Conservation (phyloP, 345 rosid species). For the Linum trigynum region DNA sequence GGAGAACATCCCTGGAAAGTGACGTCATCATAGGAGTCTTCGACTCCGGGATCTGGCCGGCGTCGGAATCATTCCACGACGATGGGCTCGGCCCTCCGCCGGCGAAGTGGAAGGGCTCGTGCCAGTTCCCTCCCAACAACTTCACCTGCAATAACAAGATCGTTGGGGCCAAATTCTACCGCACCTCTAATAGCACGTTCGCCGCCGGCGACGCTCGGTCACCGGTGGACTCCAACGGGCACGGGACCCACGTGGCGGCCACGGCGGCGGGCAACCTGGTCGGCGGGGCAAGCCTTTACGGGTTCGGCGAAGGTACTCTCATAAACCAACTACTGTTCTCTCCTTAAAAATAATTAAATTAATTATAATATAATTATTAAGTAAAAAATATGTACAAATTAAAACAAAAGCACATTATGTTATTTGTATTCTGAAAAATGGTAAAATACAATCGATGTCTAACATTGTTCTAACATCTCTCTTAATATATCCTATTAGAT, state of each 20-base stretch:
- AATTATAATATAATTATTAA: no score
- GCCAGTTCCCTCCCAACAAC: background rate
- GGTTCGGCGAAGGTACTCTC: background rate
- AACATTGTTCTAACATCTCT: no score
- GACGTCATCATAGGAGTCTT: constrained; percentile 1
- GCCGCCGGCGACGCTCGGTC: background rate
- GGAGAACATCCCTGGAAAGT: constrained; percentile 1
- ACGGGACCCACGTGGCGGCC: constrained; percentile 1
- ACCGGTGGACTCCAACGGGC: background rate
- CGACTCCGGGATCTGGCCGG: constrained; percentile 1
- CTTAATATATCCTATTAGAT: no score
- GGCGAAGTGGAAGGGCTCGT: background rate
- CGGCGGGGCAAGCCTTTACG: background rate
- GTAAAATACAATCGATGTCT: no score
- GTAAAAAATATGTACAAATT: no score
- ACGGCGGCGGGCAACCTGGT: background rate
- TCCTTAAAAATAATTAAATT: no score
- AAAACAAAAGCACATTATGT: no score
- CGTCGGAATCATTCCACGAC: background rate
- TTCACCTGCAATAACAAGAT: constrained; percentile 6
- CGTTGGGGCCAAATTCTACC: constrained; percentile 1
- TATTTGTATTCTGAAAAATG: no score
- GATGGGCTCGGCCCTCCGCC: background rate
- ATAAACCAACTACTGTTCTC: no score
- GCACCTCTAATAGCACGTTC: background rate